Conservation (phyloP, 352 stramenopile species). For the Phytophthora crassamura region DNA sequence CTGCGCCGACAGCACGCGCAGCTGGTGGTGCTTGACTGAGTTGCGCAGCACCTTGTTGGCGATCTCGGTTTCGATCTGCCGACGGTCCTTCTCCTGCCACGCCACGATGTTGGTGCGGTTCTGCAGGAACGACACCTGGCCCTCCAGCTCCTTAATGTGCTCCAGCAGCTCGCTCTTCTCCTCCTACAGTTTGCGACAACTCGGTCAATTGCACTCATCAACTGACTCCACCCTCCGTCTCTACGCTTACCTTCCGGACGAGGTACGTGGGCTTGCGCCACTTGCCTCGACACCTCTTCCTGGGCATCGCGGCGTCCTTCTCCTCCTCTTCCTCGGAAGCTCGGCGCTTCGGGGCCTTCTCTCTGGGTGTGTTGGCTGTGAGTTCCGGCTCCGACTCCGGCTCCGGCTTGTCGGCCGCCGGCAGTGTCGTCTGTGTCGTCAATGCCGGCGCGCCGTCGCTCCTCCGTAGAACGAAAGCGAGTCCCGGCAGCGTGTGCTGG, state of each 20-base stretch:
- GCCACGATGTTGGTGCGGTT: conserved; percentile 34
- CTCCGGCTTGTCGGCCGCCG: background rate
- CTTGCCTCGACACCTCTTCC: conserved; percentile 32
- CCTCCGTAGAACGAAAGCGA: conserved; percentile 24
- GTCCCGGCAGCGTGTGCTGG: conserved; percentile 15
- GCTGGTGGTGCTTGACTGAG: conserved; percentile 41
- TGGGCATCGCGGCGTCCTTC: background rate
- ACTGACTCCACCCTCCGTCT: background rate
- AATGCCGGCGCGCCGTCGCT: background rate
- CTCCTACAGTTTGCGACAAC: conserved; percentile 25
- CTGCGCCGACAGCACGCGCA: conserved; percentile 42
- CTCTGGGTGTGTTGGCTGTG: background rate
- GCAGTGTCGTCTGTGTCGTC: background rate
- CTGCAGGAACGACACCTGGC: conserved; percentile 41
- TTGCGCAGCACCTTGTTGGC: conserved; percentile 42
- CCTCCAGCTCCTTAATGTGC: conserved; percentile 42
- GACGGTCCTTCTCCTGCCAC: conserved; percentile 36
- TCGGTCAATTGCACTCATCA: background rate
- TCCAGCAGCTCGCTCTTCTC: conserved; percentile 46
- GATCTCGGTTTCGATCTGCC: conserved; percentile 37
- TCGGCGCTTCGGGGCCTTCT: conserved; percentile 12
- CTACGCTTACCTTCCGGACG: conserved; percentile 37
- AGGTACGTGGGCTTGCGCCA: conserved; percentile 51
- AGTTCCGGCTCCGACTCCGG: background rate
- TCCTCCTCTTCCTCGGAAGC: conserved; percentile 28